A percentile compares a stretch with the other conserved stretches of the same genome.
Evolutionary conservation across 768 basidiomycete species (phyloP).

Genomic region (Russula olivacea): DNA sequence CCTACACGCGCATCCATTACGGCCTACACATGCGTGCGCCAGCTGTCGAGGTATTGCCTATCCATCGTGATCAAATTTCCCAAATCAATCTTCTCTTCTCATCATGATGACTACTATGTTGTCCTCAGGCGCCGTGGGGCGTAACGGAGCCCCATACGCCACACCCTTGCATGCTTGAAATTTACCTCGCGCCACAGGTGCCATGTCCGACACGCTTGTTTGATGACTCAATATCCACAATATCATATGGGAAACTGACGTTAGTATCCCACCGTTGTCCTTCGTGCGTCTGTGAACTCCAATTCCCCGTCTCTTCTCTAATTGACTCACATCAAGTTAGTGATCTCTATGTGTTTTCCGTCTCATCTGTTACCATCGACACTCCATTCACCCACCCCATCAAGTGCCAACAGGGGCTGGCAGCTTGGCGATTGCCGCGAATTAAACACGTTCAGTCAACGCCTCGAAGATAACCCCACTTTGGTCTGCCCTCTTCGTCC

Average conservation of each 20-base stretch:
- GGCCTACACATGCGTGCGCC: background rate
- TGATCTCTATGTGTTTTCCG: background rate
- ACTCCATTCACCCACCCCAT: background rate
- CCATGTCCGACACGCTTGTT: background rate
- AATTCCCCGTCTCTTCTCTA: background rate
- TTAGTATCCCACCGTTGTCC: background rate
- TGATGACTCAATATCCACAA: slow-evolving; percentile 15
- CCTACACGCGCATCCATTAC: slow-evolving; percentile 2
- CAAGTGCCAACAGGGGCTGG: background rate
- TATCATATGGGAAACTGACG: slow-evolving; percentile 8
- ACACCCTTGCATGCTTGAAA: background rate
- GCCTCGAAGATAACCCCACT: background rate
- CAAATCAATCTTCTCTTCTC: background rate
- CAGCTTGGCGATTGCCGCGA: background rate
- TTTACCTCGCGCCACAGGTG: slow-evolving; percentile 9
- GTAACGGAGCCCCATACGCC: background rate
- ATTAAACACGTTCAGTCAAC: background rate
- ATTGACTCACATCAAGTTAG: background rate
- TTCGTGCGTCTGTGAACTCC: background rate
- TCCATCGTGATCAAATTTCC: background rate
- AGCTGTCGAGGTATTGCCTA: background rate
- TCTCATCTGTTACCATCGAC: background rate
- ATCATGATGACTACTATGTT: background rate
- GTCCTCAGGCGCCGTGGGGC: background rate
- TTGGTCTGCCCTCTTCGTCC: background rate